Percentiles rank a stretch among this genome's conserved stretches.
Conservation (phyloP, 2,329 filamentous ascomycete species). For the Grosmannia serpens region DNA sequence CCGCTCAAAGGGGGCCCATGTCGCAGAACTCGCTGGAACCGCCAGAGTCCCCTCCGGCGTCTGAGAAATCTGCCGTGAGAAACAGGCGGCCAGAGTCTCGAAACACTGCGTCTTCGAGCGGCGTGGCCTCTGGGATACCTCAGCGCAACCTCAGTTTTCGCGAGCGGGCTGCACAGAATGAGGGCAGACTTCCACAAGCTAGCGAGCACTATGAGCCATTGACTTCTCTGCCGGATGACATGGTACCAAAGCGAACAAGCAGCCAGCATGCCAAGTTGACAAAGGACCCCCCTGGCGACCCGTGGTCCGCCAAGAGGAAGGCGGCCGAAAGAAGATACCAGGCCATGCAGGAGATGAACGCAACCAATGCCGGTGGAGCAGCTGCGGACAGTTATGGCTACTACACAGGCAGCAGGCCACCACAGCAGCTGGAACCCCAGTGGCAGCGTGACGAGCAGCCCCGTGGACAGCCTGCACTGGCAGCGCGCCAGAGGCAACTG, state of each 20-base stretch:
- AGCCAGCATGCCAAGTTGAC: slow-evolving; percentile 43
- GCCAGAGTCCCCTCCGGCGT: slow-evolving; percentile 7
- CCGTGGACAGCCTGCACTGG: no score
- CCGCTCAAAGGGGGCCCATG: slow-evolving; percentile 15
- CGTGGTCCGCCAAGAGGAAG: slow-evolving; percentile 30
- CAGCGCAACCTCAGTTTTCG: slow-evolving; percentile 49
- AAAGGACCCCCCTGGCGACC: slow-evolving; percentile 43
- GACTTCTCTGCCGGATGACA: neutral
- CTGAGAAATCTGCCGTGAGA: neutral
- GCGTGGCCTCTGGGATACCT: slow-evolving; percentile 24
- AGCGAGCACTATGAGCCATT: neutral
- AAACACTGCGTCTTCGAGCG: slow-evolving; percentile 16
- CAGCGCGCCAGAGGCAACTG: neutral
- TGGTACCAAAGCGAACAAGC: slow-evolving; percentile 11
- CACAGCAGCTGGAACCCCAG: neutral
- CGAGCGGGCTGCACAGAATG: slow-evolving; percentile 40
- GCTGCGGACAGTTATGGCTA: no score
- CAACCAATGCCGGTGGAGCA: neutral
- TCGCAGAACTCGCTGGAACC: slow-evolving; percentile 21
- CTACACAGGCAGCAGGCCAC: neutral
- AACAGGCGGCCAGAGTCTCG: slow-evolving; percentile 8
- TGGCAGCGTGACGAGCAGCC: neutral
- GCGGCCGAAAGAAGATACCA: slow-evolving; percentile 29
- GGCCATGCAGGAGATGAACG: slow-evolving; percentile 15
- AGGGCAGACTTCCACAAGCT: slow-evolving; percentile 23